Conservation (phyloP, 1,284 basidiomycete species). For the Anthracocystis setariae region DNA sequence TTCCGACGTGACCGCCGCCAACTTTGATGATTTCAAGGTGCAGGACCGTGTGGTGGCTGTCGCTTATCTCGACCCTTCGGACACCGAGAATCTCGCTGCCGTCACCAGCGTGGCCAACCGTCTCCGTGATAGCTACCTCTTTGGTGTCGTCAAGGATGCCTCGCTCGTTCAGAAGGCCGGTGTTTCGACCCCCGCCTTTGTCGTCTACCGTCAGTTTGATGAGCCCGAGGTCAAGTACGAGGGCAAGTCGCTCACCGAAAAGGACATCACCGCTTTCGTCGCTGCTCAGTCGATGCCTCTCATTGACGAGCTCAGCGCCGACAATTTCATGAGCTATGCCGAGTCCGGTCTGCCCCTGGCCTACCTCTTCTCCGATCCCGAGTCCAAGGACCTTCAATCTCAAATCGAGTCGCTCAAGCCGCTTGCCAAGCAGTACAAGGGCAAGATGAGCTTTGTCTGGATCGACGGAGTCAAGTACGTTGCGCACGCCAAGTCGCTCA, state of each 20-base stretch:
- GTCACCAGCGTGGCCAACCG: conserved; percentile 84
- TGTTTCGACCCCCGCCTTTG: conserved; percentile 81
- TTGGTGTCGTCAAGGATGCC: conserved; percentile 75
- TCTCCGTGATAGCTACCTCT: conserved; percentile 91
- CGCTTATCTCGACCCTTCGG: conserved; percentile 80
- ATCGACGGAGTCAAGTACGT: conserved; percentile 93
- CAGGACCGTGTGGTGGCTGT: conserved; percentile 91
- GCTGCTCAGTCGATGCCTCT: conserved; percentile 85
- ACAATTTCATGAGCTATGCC: conserved; percentile 91
- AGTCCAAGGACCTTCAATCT: conserved; percentile 75
- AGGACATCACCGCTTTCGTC: conserved; percentile 75
- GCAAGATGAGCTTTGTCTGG: conserved; percentile 95
- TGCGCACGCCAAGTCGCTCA: conserved; percentile 94
- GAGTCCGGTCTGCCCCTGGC: conserved; percentile 85
- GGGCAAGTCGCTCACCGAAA: conserved; percentile 69
- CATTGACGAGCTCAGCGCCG: conserved; percentile 90
- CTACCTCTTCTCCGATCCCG: conserved; percentile 91
- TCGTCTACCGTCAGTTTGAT: conserved; percentile 93
- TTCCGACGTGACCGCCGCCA: conserved; percentile 78
- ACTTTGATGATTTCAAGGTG: conserved; percentile 84
- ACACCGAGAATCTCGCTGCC: conserved; percentile 72
- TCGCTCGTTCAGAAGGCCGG: conserved; percentile 78
- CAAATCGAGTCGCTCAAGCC: conserved; percentile 79
- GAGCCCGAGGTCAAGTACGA: conserved; percentile 76
- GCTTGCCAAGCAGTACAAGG: conserved; percentile 82